Percentiles rank a stretch among this genome's conserved stretches.
These are phyloP conservation scores for Sugiyamaella chiloensis DNA, from an alignment of 805 yeast genomes.

Conservation along the genomic window DNA sequence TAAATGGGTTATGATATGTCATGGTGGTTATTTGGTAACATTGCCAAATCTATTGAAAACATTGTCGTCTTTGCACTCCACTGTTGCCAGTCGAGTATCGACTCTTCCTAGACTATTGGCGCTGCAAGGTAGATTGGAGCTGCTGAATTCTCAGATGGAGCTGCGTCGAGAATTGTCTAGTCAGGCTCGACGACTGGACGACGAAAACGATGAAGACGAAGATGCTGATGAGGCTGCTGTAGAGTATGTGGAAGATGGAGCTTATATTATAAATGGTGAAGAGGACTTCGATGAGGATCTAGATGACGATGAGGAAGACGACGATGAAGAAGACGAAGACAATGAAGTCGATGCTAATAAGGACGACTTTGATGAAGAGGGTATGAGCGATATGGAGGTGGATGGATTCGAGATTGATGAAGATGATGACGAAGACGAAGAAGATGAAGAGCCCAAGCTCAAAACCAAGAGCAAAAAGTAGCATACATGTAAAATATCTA, in stretches of 20 bases:
- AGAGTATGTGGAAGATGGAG: conserved; percentile 38
- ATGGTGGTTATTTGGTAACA: conserved; percentile 60
- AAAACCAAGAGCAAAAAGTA: conserved; percentile 1
- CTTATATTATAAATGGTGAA: conserved; percentile 47
- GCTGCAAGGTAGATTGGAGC: conserved; percentile 79
- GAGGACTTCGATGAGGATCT: conserved; percentile 39
- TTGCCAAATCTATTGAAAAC: conserved; percentile 52
- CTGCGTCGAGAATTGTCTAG: conserved; percentile 52
- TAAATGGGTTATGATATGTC: conserved; percentile 70
- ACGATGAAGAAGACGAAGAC: conserved; percentile 45
- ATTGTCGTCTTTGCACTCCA: conserved; percentile 54
- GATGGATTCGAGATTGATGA: conserved; percentile 18
- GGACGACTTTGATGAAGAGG: conserved; percentile 15
- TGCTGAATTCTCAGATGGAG: conserved; percentile 71
- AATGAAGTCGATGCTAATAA: conserved; percentile 38
- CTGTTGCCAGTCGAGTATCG: conserved; percentile 53
- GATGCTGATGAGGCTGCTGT: conserved; percentile 35
- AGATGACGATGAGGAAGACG: conserved; percentile 28
- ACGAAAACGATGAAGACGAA: conserved; percentile 33
- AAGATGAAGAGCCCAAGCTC: conserved; percentile 3
- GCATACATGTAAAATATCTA: neutral
- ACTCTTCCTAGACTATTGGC: conserved; percentile 67
- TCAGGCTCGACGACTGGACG: conserved; percentile 35
- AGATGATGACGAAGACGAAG: conserved; percentile 23
- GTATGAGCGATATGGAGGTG: conserved; percentile 18